Evolutionary conservation across 2,329 filamentous ascomycete genomes (phyloP), one percentile per base, ranked within the genome.

Genomic region (Shiraia sp.): DNA sequence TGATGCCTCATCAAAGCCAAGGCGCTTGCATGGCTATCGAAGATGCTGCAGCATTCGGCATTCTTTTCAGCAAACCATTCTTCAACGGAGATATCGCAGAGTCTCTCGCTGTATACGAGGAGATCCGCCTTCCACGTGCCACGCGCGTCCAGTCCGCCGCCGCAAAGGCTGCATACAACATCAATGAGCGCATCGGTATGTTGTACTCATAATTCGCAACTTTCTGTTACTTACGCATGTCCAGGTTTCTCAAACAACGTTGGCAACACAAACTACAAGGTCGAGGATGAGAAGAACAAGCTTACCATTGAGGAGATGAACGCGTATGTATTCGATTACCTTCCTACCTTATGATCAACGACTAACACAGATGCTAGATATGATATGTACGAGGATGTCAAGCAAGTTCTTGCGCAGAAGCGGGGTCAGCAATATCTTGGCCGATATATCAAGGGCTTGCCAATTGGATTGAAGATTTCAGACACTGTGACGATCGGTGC

Each of bases 301-400:
- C 58, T 87, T 23, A 86, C 83, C 0, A 85, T 87, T 35, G 81
- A 85, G 49, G 83, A 87, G 62, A 86, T 87, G 82, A 86, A 87
- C 45, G 72, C 73, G 72, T 45, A 37, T 17, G 42, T 28, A 40
- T 45, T 22, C 19, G 4, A 5, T 22, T 22, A 5, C 8, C 8
- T 4, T 8, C 19, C 19, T 4, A 22, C 4, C 19, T n/a, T 4
- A 22, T 22, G 19, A 22, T 8, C 4, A 8, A 4, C 19, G 8
- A 22, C 19, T 22, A 8, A 22, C 8, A 22, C 19, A 4, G 12
- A 16, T 25, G 36, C 31, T 28, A 23, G 31, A 15, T 54, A 50
- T 28, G 52, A 55, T 12, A 56, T 58, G 55, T 55, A 56, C 36
- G 52, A 51, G 25, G 51, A 59, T 19, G 40, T 59, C 3, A 51